phyloP scores from a whole-genome alignment of 2,329 filamentous ascomycete genomes.

The Microascus cirrosus region DNA sequence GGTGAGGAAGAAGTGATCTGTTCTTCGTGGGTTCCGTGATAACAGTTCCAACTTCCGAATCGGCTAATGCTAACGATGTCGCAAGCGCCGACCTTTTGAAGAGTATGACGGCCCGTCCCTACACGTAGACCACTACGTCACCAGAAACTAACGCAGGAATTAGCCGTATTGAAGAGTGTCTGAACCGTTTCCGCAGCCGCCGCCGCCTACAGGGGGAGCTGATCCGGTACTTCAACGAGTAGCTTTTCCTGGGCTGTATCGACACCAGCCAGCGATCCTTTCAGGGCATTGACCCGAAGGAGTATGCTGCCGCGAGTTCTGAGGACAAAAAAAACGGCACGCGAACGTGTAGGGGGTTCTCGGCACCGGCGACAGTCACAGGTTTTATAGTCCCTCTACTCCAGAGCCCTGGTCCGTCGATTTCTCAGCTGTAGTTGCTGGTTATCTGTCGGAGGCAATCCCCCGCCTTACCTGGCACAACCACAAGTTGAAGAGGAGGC shows the following conservation, averaged over 20 bases:
- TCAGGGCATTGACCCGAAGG: constrained; percentile 9
- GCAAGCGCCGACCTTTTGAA: not conserved
- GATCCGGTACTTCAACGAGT: constrained; percentile 60
- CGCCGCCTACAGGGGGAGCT: constrained; percentile 60
- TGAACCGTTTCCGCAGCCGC: constrained; percentile 68
- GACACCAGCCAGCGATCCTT: constrained; percentile 44
- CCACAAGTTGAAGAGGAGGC: not conserved
- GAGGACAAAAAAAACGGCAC: constrained; percentile 12
- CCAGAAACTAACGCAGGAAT: constrained; percentile 7
- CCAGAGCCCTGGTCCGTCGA: constrained; percentile 62
- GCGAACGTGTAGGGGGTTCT: not conserved
- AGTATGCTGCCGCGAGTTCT: constrained; percentile 33
- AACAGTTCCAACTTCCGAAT: not conserved
- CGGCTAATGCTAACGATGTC: not conserved
- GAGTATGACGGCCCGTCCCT: not conserved
- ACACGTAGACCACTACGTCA: not conserved
- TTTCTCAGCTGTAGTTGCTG: constrained; percentile 65
- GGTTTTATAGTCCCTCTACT: constrained; percentile 38
- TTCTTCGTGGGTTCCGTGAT: not conserved
- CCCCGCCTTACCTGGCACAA: constrained; percentile 28
- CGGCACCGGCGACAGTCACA: constrained; percentile 18
- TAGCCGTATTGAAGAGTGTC: constrained; percentile 74
- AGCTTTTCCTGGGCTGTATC: constrained; percentile 74
- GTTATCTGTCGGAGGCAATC: constrained; percentile 56
- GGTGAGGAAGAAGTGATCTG: constrained; percentile 38